Evolutionary conservation across 1,139 yeast species (phyloP), one percentile per base, ranked within the genome.

Genomic region (Eremothecium gossypii): DNA sequence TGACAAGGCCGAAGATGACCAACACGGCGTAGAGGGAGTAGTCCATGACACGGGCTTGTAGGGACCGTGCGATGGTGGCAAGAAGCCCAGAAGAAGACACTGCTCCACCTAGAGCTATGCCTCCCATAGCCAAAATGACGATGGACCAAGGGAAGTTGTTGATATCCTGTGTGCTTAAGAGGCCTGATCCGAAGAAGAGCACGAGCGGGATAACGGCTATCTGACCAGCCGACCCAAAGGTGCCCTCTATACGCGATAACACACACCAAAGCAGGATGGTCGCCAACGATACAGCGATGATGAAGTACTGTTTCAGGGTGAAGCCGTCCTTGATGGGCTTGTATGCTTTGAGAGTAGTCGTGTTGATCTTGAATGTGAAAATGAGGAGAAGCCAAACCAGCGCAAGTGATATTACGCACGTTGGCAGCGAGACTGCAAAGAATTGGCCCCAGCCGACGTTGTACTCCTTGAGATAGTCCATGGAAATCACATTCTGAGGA

Each of bases 81-180:
- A 81, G 66, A 48, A 81, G 65, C 1, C 89, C 89, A 2, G 84
- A 79, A 2, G 83, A 76, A 0, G 83, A 74, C 9, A 81, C 86
- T 1, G 85, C 85, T 49, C 77, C 77, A 53, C 89, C 87, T 41
- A 81, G 66, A 1, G 86, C 83, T 34, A 82, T 73, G 53, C 87
- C 86, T 40, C 89, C 89, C 86, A 80, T 80, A 2, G 87, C 87
- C 47, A 81, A 67, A 6, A 80, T 72, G 17, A 80, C 85, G 54
- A 80, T 80, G 37, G 80, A 76, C 89, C 89, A 81, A 5, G 86
- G 85, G 61, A 79, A 80, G 49, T 76, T 76, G 57, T 80, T 79
- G 53, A 81, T 73, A 57, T 80, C 87, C 39, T 76, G 76, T 0
- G 83, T 74, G 4, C 78, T 68, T 48, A 81, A 63, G 44, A 81